Evolutionary conservation across 2,329 filamentous ascomycete species (phyloP).

Genomic region (Ceratocystis albifundus): DNA sequence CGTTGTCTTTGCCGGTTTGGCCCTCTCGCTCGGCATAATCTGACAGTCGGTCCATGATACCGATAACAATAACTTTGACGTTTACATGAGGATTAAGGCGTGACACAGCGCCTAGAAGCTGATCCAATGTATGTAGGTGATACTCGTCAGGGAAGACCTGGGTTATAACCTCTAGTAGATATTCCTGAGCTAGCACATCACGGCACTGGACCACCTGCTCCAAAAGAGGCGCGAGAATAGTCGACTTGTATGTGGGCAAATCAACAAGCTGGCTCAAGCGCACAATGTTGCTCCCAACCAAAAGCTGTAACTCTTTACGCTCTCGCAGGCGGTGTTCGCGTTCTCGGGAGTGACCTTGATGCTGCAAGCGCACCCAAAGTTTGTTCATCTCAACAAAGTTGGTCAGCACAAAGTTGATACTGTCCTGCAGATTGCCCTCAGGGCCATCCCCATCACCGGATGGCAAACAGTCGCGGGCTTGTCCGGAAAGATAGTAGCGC

Average conservation of each 20-base stretch:
- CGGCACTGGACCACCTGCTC: conserved; percentile 97
- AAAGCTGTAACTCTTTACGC: conserved; percentile 83
- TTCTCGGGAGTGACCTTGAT: conserved; percentile 93
- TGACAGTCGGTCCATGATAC: conserved; percentile 90
- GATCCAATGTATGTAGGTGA: conserved; percentile 90
- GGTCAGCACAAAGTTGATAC: conserved; percentile 93
- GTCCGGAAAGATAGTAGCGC: conserved; percentile 89
- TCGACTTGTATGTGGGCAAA: conserved; percentile 82
- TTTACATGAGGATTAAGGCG: conserved; percentile 93
- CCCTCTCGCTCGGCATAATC: conserved; percentile 88
- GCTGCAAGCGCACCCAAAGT: conserved; percentile 92
- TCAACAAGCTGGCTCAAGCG: conserved; percentile 91
- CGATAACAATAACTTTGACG: conserved; percentile 94
- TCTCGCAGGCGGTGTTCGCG: conserved; percentile 88
- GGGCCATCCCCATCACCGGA: conserved; percentile 74
- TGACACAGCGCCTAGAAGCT: conserved; percentile 86
- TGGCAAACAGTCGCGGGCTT: conserved; percentile 81
- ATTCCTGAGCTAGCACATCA: conserved; percentile 93
- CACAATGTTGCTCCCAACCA: conserved; percentile 94
- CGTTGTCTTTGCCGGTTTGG: conserved; percentile 56
- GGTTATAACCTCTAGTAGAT: conserved; percentile 93
- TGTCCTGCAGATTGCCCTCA: conserved; percentile 91
- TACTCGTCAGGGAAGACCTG: conserved; percentile 99
- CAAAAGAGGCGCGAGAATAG: conserved; percentile 75
- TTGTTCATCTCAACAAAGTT: conserved; percentile 99